These are phyloP conservation scores for Xylariales sp. DNA, from an alignment of 2,329 filamentous ascomycete genomes.

Conservation along the genomic window DNA sequence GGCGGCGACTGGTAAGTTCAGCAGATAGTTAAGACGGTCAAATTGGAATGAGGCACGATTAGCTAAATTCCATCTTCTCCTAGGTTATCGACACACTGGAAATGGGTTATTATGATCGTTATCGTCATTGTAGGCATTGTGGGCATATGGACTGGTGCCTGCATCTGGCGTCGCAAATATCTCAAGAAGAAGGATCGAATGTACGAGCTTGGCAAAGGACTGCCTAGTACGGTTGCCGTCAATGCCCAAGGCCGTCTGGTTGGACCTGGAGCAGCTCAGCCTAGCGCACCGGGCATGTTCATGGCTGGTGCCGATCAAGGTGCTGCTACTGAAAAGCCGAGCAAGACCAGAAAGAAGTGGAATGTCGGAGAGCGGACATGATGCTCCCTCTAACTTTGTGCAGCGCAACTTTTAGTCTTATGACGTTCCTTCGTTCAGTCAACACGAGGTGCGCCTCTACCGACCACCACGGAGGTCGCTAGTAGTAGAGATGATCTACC, in stretches of 20 bases:
- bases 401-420: neutral
- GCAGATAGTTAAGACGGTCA: too few relatives aligned
- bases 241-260: slow-evolving; percentile 25
- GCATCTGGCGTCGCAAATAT: slow-evolving; percentile 70
- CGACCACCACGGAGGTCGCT: too few relatives aligned
- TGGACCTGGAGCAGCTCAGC: slow-evolving; percentile 18
- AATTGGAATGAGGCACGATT: too few relatives aligned
- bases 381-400: slow-evolving; percentile 10
- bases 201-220: slow-evolving; percentile 42
- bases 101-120: slow-evolving; percentile 80
- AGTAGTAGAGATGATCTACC: neutral
- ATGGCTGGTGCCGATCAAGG: slow-evolving; percentile 26
- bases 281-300: slow-evolving; percentile 29
- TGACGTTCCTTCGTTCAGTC: too few relatives aligned
- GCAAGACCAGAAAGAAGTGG: slow-evolving; percentile 45
- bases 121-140: slow-evolving; percentile 67
- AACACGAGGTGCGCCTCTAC: too few relatives aligned
- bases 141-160: slow-evolving; percentile 61
- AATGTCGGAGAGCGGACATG: slow-evolving; percentile 37
- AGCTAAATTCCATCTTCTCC: too few relatives aligned
- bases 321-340: slow-evolving; percentile 30
- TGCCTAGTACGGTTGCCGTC: slow-evolving; percentile 29
- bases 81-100: slow-evolving; percentile 67
- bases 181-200: slow-evolving; percentile 63
- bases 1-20: slow-evolving; percentile 43